Conservation (phyloP, 192 early-diverging fungal genomes). For the Linnemannia zychae region DNA sequence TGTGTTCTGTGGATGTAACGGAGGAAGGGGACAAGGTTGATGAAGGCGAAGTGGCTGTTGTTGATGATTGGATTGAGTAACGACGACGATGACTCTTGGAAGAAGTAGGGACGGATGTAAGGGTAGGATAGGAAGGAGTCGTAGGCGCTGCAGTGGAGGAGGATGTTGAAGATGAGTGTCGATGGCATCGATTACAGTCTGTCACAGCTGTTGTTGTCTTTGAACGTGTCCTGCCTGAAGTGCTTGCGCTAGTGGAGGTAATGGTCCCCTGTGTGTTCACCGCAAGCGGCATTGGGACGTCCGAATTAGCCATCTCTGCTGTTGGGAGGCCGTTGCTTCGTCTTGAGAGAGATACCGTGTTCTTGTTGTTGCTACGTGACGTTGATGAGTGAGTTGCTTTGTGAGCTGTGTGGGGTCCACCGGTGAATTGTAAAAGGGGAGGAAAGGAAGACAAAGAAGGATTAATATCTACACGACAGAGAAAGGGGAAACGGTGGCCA, state of each 20-base stretch:
- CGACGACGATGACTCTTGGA: conserved; percentile 18
- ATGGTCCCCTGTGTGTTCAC: background rate
- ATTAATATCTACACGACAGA: conserved; percentile 8
- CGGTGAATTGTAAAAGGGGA: background rate
- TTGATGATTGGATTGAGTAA: conserved; percentile 22
- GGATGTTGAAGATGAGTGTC: conserved; percentile 16
- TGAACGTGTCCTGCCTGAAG: background rate
- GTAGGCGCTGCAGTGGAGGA: background rate
- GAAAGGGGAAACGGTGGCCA: background rate
- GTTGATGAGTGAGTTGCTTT: background rate
- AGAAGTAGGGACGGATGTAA: background rate
- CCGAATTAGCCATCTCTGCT: background rate
- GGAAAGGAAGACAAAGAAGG: background rate
- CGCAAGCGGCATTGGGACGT: background rate
- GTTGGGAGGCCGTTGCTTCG: background rate
- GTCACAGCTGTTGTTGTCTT: background rate
- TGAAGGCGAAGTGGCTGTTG: background rate
- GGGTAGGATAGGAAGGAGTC: background rate
- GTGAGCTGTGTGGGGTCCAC: background rate
- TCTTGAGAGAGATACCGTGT: background rate
- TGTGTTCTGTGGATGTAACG: background rate
- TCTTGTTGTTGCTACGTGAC: background rate
- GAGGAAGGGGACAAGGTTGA: conserved; percentile 3
- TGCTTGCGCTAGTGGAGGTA: background rate
- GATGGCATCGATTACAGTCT: conserved; percentile 10